These are phyloP conservation scores for Lentinus tigrinus DNA, from an alignment of 768 basidiomycete species.

Conservation along the genomic window DNA sequence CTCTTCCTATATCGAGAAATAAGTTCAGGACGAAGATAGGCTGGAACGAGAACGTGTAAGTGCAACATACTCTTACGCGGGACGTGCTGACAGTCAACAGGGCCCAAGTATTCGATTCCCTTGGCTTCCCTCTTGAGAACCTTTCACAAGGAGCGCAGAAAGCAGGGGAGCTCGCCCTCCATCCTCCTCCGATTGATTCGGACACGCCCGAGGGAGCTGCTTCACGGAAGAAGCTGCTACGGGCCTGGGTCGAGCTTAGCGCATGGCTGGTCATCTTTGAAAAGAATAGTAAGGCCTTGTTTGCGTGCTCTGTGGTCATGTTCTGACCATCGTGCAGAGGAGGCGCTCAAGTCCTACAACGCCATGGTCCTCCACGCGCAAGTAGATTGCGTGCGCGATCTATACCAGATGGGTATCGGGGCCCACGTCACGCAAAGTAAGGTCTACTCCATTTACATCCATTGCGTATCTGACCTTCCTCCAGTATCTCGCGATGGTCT, in stretches of 20 bases:
- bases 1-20: constrained; percentile 50
- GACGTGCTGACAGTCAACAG: constrained; percentile 25
- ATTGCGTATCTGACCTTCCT: not conserved
- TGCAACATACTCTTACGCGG: not conserved
- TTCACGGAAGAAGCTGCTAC: constrained; percentile 61
- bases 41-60: constrained; percentile 62
- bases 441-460: constrained; percentile 19
- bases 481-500: constrained; percentile 58
- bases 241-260: constrained; percentile 77
- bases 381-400: constrained; percentile 60
- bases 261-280: constrained; percentile 61
- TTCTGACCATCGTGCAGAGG: constrained; percentile 8
- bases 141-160: constrained; percentile 14
- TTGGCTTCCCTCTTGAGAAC: constrained; percentile 34
- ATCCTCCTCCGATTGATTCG: constrained; percentile 55
- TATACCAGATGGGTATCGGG: constrained; percentile 71
- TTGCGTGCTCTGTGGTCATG: constrained; percentile 38
- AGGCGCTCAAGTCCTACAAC: constrained; percentile 8
- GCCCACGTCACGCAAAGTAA: constrained; percentile 78
- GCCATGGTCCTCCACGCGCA: constrained; percentile 32
- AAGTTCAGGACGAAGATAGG: constrained; percentile 66
- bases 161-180: constrained; percentile 45
- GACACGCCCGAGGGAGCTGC: constrained; percentile 44
- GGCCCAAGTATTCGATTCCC: constrained; percentile 37
- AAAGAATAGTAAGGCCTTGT: constrained; percentile 35